These are phyloP conservation scores for Tolypocladium capitatum DNA, from an alignment of 2,329 filamentous ascomycete species.

Conservation along the genomic window DNA sequence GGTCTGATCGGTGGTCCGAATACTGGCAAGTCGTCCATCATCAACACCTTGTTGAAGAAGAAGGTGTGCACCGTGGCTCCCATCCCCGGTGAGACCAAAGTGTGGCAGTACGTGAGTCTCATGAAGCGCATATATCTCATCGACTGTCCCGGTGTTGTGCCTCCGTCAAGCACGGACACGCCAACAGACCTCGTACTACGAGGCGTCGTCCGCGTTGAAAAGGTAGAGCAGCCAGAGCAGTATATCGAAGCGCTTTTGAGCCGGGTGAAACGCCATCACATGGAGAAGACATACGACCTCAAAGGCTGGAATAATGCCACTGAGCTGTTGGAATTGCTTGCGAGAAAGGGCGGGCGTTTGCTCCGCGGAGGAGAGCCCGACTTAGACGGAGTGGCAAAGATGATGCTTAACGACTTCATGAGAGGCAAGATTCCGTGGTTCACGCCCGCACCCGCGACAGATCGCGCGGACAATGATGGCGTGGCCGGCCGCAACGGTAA, in stretches of 20 bases:
- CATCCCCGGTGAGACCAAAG: slow-evolving; percentile 92
- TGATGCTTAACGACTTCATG: slow-evolving; percentile 93
- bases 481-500: slow-evolving; percentile 63
- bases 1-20: slow-evolving; percentile 73
- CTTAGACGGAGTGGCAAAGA: slow-evolving; percentile 87
- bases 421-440: slow-evolving; percentile 96
- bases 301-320: slow-evolving; percentile 64
- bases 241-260: slow-evolving; percentile 77
- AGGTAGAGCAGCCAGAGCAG: slow-evolving; percentile 90
- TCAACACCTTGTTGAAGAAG: slow-evolving; percentile 91
- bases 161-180: slow-evolving; percentile 70
- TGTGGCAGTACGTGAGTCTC: slow-evolving; percentile 94
- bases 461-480: slow-evolving; percentile 34
- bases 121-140: slow-evolving; percentile 89
- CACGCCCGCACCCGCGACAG: slow-evolving; percentile 57
- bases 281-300: slow-evolving; percentile 87
- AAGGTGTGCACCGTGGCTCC: slow-evolving; percentile 88
- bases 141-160: slow-evolving; percentile 92
- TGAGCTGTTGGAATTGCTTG: slow-evolving; percentile 76
- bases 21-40: slow-evolving; percentile 90
- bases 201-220: slow-evolving; percentile 87
- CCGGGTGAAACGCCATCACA: slow-evolving; percentile 72
- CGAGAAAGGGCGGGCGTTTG: slow-evolving; percentile 73
- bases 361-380: slow-evolving; percentile 91
- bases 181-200: slow-evolving; percentile 80